Percentiles rank a stretch among this genome's conserved stretches.
These are phyloP conservation scores for Trametes cubensis DNA, from an alignment of 768 basidiomycete species.

Conservation along the genomic window DNA sequence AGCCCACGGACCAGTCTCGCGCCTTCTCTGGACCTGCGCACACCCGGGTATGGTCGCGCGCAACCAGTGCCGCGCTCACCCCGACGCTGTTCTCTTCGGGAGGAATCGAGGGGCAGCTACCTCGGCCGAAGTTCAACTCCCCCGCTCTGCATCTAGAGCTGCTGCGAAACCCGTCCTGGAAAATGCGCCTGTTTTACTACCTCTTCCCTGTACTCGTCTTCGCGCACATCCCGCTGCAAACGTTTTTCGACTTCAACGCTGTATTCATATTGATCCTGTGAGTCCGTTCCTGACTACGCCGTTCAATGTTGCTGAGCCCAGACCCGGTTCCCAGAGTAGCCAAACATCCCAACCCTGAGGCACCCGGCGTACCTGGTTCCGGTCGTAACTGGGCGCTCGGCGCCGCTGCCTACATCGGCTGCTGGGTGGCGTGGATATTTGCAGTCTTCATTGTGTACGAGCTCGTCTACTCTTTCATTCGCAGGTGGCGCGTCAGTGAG, in stretches of 20 bases:
- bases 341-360: slow-evolving; percentile 70
- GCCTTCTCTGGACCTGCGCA: slow-evolving; percentile 35
- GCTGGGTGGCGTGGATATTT: slow-evolving; percentile 76
- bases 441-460: slow-evolving; percentile 79
- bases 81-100: slow-evolving; percentile 47
- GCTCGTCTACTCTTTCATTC: slow-evolving; percentile 69
- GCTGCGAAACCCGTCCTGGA: slow-evolving; percentile 59
- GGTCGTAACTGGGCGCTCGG: slow-evolving; percentile 82
- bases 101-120: slow-evolving; percentile 36
- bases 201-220: slow-evolving; percentile 72
- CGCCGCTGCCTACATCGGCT: slow-evolving; percentile 80
- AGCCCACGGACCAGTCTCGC: slow-evolving; percentile 55
- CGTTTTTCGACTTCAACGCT: slow-evolving; percentile 89
- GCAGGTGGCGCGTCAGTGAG: slow-evolving; percentile 82
- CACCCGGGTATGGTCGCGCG: slow-evolving; percentile 61
- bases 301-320: neutral
- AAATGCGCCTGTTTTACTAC: slow-evolving; percentile 64
- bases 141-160: slow-evolving; percentile 69
- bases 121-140: slow-evolving; percentile 68
- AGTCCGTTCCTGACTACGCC: slow-evolving; percentile 40
- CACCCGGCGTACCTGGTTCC: slow-evolving; percentile 69
- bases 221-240: slow-evolving; percentile 73
- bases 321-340: slow-evolving; percentile 56
- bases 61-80: slow-evolving; percentile 48
- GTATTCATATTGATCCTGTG: slow-evolving; percentile 83